Evolutionary conservation across 2,329 filamentous ascomycete genomes (phyloP).

Genomic region (Lasiodiplodia sp.): DNA sequence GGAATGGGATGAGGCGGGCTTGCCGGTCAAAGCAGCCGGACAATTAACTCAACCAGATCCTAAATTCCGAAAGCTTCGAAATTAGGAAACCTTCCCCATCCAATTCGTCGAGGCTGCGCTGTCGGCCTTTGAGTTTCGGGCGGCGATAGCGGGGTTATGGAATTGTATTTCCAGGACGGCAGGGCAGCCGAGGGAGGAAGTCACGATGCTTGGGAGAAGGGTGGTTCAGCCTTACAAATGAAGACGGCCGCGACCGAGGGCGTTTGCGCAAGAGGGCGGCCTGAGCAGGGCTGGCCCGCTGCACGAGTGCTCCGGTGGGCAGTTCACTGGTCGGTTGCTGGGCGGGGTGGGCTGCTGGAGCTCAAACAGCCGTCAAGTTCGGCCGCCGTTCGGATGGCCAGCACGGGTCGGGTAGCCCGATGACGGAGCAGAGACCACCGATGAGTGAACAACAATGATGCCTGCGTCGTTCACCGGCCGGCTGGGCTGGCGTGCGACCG

Average conservation of each 20-base stretch:
- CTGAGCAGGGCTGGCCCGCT: conserved; percentile 9
- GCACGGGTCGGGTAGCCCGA: conserved; percentile 9
- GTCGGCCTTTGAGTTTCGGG: conserved; percentile 10
- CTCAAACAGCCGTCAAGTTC: conserved; percentile 25
- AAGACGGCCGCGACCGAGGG: conserved; percentile 6
- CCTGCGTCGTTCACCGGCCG: background rate
- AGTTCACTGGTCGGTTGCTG: conserved; percentile 12
- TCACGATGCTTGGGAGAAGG: background rate
- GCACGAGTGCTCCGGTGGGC: conserved; percentile 24
- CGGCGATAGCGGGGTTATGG: conserved; percentile 26
- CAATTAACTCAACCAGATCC: background rate
- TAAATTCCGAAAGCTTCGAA: background rate
- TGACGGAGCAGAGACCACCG: conserved; percentile 18
- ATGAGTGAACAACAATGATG: conserved; percentile 2
- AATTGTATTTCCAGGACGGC: conserved; percentile 7
- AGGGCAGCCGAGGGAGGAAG: background rate
- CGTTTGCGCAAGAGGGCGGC: conserved; percentile 9
- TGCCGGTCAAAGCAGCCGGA: background rate
- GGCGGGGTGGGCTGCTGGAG: conserved; percentile 9
- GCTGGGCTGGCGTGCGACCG: background rate
- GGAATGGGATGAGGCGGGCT: background rate
- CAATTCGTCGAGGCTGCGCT: background rate
- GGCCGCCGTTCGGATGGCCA: conserved; percentile 23
- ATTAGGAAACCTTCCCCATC: conserved; percentile 10
- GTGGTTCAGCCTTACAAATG: conserved; percentile 14